Percentiles rank a stretch among this genome's conserved stretches.
Evolutionary conservation across 352 stramenopile species (phyloP).

Genomic region (Globisporangium nodosum): DNA sequence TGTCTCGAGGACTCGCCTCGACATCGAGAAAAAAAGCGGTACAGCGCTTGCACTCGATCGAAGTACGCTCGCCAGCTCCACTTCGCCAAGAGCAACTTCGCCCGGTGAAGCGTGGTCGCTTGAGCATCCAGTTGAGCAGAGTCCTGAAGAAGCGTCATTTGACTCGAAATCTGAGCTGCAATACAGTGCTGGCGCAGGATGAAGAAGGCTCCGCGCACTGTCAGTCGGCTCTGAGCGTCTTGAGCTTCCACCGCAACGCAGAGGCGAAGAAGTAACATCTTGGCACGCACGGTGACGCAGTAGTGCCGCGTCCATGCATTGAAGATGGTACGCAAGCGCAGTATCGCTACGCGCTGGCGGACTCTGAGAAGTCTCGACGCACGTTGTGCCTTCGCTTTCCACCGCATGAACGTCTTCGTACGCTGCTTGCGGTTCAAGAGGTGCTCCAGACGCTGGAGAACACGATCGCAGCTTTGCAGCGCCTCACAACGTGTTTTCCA

Average conservation of each 20-base stretch:
- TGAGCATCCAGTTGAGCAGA: background rate
- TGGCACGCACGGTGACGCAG: background rate
- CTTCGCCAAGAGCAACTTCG: conserved; percentile 22
- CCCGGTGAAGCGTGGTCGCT: background rate
- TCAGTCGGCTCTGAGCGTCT: background rate
- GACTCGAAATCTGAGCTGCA: background rate
- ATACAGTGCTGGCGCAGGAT: background rate
- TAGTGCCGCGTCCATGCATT: conserved; percentile 6
- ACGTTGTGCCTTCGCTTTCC: conserved; percentile 16
- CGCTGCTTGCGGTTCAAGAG: conserved; percentile 15
- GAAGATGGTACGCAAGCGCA: background rate
- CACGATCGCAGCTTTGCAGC: conserved; percentile 4
- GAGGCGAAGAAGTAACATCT: conserved; percentile 5
- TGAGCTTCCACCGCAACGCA: background rate
- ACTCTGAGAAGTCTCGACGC: background rate
- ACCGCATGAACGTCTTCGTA: conserved; percentile 18
- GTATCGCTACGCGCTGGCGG: conserved; percentile 3
- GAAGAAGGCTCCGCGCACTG: conserved; percentile 5
- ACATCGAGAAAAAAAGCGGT: conserved; percentile 28
- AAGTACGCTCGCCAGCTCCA: conserved; percentile 54
- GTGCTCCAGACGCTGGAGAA: conserved; percentile 12
- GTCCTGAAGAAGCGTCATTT: background rate
- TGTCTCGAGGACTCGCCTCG: conserved; percentile 1
- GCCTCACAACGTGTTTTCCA: conserved; percentile 17
- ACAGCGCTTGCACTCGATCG: conserved; percentile 21